Evolutionary conservation across 1,284 basidiomycete species (phyloP), one percentile per base, ranked within the genome.

Genomic region (Trametes polyzona): DNA sequence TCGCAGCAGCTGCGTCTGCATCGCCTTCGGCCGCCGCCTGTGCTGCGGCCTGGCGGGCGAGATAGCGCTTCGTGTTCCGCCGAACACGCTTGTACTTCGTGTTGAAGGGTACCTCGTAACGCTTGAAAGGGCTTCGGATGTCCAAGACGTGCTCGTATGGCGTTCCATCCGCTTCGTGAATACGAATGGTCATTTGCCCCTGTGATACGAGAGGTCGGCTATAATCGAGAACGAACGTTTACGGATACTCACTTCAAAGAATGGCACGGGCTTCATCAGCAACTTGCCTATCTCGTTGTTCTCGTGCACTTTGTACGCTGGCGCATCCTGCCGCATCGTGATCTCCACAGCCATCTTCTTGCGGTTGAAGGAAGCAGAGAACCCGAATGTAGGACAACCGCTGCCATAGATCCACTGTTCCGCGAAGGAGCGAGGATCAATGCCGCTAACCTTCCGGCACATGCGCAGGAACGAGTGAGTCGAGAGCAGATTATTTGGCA

Each of bases 401-500:
- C 93, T 96, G 12, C 95, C 95, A 69, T 96, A 97, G 62, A 99
- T 94, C 97, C 97, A 99, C 72, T 99, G 96, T 69, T 98, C 95
- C 24, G 93, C 91, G 71, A 99, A 99, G 23, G 85, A 83, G 54
- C 92, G 83, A 33, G 95, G 83, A 70, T 98, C 96, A 17, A 95
- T 87, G 11, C 93, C 91, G 67, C 93, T 95, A 46, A 97, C 91
- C 73, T 97, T 99, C 62, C 95, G 83, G 70, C 96, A 99, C 39
- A 87, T 94, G 51, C 95, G 81, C 61, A 99, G 80, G 76, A 99
- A 99, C 23, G 86, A 84, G 63, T 92, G 88, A 0, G 97, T 99
- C 6, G 95, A 94, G 8, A 99, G 78, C 37, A 87, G 83, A 71
- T 95, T 96, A 64, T 89, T 88, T 8, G 82, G 82, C 71, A 97